Conservation (phyloP, 768 basidiomycete genomes). For the Suillus clintonianus region DNA sequence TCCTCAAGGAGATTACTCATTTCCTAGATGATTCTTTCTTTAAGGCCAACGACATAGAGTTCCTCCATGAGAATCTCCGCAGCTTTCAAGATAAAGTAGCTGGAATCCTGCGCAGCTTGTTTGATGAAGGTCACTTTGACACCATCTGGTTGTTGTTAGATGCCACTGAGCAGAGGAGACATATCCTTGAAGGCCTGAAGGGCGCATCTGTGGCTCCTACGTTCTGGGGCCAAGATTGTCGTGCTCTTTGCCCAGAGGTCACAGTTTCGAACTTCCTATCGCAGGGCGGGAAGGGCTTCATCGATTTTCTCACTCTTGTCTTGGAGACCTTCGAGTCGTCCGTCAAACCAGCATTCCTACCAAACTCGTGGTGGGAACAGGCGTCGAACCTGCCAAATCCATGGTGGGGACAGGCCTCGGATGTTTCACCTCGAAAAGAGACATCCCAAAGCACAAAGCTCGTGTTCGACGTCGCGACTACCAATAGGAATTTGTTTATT, state of each 20-base stretch:
- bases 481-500: slow-evolving; percentile 20
- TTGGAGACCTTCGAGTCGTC: slow-evolving; percentile 1
- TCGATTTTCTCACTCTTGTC: slow-evolving; percentile 6
- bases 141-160: slow-evolving; percentile 19
- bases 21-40: neutral
- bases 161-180: slow-evolving; percentile 9
- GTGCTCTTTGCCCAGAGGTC: slow-evolving; percentile 22
- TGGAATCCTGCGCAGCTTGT: neutral
- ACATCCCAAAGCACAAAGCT: neutral
- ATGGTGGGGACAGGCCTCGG: slow-evolving; percentile 7
- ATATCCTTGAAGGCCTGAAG: slow-evolving; percentile 16
- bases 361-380: slow-evolving; percentile 3
- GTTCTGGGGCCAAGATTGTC: slow-evolving; percentile 9
- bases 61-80: slow-evolving; percentile 4
- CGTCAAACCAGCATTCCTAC: neutral
- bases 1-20: slow-evolving; percentile 6
- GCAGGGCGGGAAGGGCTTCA: slow-evolving; percentile 6
- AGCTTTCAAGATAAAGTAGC: neutral
- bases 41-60: neutral
- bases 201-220: slow-evolving; percentile 5
- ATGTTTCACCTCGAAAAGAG: neutral
- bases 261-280: slow-evolving; percentile 10
- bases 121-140: slow-evolving; percentile 6
- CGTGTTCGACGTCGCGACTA: slow-evolving; percentile 11
- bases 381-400: slow-evolving; percentile 15